phyloP scores from a whole-genome alignment of 108 stramenopile species.

The Cyclotella sp. region DNA sequence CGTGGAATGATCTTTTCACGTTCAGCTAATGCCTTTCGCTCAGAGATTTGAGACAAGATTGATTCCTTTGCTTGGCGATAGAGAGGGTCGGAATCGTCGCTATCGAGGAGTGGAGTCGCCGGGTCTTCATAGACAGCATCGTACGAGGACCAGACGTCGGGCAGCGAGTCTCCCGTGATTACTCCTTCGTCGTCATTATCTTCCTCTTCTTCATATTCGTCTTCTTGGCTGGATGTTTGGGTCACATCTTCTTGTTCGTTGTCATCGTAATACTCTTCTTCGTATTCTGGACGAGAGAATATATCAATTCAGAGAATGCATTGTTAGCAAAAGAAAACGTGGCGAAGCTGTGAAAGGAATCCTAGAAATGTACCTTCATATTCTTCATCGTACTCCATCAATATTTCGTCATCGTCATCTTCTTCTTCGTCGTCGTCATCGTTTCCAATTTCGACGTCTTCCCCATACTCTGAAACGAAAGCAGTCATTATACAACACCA shows the following conservation, averaged over 20 bases:
- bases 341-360: not conserved
- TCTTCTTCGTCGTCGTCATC: constrained; percentile 21
- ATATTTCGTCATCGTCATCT: not conserved
- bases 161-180: not conserved
- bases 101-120: constrained; percentile 31
- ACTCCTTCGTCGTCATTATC: constrained; percentile 27
- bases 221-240: constrained; percentile 30
- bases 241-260: constrained; percentile 18
- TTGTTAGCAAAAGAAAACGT: constrained; percentile 17
- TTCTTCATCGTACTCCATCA: constrained; percentile 7
- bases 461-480: not conserved
- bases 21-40: constrained; percentile 33
- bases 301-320: constrained; percentile 8
- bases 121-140: constrained; percentile 41
- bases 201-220: constrained; percentile 33
- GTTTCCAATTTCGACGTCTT: constrained; percentile 3
- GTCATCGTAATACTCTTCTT: constrained; percentile 43
- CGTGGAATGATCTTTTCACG: constrained; percentile 28
- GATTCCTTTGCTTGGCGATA: constrained; percentile 35
- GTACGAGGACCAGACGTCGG: constrained; percentile 52
- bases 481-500: not conserved
- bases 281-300: constrained; percentile 9
- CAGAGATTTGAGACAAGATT: constrained; percentile 34
- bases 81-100: constrained; percentile 38
- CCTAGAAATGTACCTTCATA: constrained; percentile 1